Base-by-base conservation (phyloP, 306 rosid genomes). In the Dalbergia cochinchinensis region DNA sequence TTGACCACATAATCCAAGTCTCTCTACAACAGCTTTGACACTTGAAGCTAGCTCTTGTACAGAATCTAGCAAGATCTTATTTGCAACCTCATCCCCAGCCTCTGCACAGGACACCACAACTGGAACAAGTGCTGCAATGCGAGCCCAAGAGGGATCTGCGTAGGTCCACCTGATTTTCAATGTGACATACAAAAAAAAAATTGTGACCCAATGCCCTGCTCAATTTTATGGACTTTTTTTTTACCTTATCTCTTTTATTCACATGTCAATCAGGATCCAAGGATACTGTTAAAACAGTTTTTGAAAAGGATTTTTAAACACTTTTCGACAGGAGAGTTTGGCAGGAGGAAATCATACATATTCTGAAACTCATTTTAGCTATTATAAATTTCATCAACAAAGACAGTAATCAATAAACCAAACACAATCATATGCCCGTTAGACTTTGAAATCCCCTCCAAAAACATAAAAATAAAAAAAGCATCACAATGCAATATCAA, bases 71-170 rank as follows among this genome's bases (percentile, higher is more conserved):
- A 94, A 86, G 62, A 94, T 91, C 61, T 86, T 92, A 82, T 94
- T 84, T 74, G 98, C 97, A 55, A 94, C 92, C 63, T 85, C 91
- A 79, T 94, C 98, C 37, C 93, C 97, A 20, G 89, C 83, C 87
- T 92, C 97, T 6, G 98, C 98, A 81, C 97, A 92, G 34, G 89
- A 87, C 51, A 94, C 94, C 10, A 94, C 94, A 74, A 76, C 88
- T 13, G 98, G 98, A 74, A 94, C 97, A 62, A 94, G 97, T 11
- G 98, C 97, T 44, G 98, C 93, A 82, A 94, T 92, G 72, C 97
- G 98, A 9, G 97, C 97, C 97, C 98, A 94, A 45, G 98, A 89
- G 75, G 94, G 93, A 75, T 94, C 97, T 59, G 93, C 97, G 70
- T 94, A 94, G 22, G 98, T 94, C 98, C 97, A 94, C 91, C 98